A percentile compares a stretch with the other conserved stretches of the same genome.
Conservation (phyloP, 1,284 basidiomycete species). For the Trichosporon sp. region DNA sequence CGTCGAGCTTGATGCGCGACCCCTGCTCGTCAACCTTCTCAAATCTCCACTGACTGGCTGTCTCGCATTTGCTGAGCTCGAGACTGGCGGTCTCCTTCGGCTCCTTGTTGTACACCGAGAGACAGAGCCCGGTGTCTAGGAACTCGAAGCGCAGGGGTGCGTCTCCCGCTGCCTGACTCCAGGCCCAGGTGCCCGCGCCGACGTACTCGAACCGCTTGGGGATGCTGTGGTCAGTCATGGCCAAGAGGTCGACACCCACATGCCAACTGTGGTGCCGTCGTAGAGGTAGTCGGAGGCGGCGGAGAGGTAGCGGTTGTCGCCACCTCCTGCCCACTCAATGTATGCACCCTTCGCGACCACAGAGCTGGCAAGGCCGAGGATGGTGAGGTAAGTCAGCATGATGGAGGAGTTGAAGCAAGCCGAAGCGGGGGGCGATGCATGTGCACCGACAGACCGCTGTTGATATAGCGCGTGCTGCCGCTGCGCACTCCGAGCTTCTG, state of each 20-base stretch:
- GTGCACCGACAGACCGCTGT: no score
- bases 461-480: no score
- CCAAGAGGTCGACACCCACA: not conserved
- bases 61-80: not conserved
- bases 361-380: not conserved
- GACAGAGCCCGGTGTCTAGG: no score
- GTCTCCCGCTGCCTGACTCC: not conserved
- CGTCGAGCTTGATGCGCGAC: not conserved
- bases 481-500: no score
- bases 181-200: not conserved
- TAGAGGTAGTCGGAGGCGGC: not conserved
- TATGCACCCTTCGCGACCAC: not conserved
- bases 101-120: no score
- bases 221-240: not conserved
- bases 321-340: not conserved
- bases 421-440: no score
- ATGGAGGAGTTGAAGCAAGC: no score
- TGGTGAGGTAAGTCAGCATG: not conserved
- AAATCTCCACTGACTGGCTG: not conserved
- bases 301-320: not conserved
- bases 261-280: not conserved
- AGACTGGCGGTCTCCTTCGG: no score
- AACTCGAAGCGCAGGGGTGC: not conserved
- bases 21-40: not conserved
- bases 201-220: not conserved